Evolutionary conservation across 1,284 basidiomycete genomes (phyloP).

Genomic region (Gymnopus androsaceus): DNA sequence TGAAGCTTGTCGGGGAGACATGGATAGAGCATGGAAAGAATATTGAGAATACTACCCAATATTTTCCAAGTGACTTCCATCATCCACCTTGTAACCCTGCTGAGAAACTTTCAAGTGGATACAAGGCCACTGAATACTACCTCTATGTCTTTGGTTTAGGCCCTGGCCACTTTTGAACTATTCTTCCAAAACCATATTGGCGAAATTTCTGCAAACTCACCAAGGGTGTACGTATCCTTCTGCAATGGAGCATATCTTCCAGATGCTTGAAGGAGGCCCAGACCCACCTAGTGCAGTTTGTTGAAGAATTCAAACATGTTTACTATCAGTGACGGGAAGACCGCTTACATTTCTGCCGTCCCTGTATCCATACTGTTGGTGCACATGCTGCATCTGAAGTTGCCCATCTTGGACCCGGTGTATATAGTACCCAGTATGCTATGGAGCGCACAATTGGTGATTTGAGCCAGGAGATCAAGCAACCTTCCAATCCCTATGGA

Average conservation of each 20-base stretch:
- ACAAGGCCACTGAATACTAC: conserved; percentile 37
- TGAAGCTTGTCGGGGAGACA: conserved; percentile 22
- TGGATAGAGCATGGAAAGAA: conserved; percentile 33
- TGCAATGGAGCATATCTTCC: conserved; percentile 22
- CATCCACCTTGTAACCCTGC: conserved; percentile 34
- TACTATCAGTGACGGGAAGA: conserved; percentile 28
- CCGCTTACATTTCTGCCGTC: conserved; percentile 33
- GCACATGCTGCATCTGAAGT: conserved; percentile 28
- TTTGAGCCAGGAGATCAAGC: conserved; percentile 24
- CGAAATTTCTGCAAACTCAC: conserved; percentile 29
- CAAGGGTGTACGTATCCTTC: conserved; percentile 22
- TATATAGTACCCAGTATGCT: conserved; percentile 22
- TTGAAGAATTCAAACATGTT: conserved; percentile 28
- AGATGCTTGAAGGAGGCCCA: conserved; percentile 18
- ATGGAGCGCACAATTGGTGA: conserved; percentile 28
- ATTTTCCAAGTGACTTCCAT: conserved; percentile 36
- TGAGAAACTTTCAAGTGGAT: conserved; percentile 36
- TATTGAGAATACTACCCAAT: conserved; percentile 29
- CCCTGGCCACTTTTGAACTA: conserved; percentile 28
- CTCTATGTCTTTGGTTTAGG: conserved; percentile 34
- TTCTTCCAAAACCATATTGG: conserved; percentile 23
- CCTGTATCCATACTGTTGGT: conserved; percentile 29
- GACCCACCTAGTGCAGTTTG: conserved; percentile 22
- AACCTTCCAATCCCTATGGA: conserved; percentile 24
- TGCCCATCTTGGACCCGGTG: conserved; percentile 27